Base-by-base conservation (phyloP, 1,284 basidiomycete species). In the Marasmius tenuissimus region DNA sequence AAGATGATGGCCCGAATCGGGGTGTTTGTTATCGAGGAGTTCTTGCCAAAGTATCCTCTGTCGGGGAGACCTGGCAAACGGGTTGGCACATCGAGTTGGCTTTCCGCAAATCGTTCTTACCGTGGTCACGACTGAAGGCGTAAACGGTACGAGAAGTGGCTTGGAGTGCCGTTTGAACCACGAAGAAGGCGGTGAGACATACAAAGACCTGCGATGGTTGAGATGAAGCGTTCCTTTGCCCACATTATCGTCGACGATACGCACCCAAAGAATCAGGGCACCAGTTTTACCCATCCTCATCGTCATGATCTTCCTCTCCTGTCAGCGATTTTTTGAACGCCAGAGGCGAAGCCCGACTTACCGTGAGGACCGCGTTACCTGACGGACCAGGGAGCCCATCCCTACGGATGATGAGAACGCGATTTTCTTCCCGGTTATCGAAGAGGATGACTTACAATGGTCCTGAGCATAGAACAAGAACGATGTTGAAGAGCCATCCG, bases 111-210 rank as follows among this genome's bases (percentile, higher is more conserved):
- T 49, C 27, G 39, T 37, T 27, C 76, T 59, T 65, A 83, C 87
- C 89, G 59, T 85, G 84, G 71, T 96, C 94, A 61, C 94, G 91
- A 70, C 90, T 92, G 78, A 98, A 94, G 4, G 96, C 96, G 70
- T 94, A 97, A 49, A 96, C 80, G 0, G 93, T 92, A 54, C 95
- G 85, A 4, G 94, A 94, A 61, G 88, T 89, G 10, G 95, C 95
- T 75, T 97, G 96, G 4, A 94, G 81, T 27, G 91, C 81, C 3
- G 87, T 86, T 73, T 94, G 92, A 45, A 88, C 85, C 53, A 94
- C 92, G 74, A 93, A 94, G 78, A 93, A 93, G 0, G 86, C 93
- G 20, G 90, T 92, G 62, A 91, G 70, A 74, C 91, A 93, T 27
- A 94, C 91, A 64, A 91, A 86, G 40, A 80, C 78, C 86, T 27